Evolutionary conservation across 2,329 filamentous ascomycete species (phyloP).

Genomic region (Aspergillus niger): DNA sequence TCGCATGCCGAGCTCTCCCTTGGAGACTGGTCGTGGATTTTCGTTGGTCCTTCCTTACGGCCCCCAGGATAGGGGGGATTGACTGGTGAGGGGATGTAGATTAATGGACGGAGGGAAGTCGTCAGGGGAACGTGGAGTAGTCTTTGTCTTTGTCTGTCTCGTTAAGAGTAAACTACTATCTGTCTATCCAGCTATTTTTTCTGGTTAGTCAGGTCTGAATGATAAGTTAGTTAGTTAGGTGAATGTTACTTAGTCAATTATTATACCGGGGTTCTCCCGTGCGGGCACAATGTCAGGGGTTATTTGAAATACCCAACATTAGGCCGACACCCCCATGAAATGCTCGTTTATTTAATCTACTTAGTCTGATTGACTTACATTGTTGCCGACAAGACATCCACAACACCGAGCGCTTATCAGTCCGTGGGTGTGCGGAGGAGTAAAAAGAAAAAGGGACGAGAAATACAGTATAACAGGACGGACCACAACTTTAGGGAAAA

Average conservation of each 20-base stretch:
- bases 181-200: no score
- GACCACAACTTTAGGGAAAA: neutral
- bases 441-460: neutral
- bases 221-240: no score
- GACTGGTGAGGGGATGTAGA: no score
- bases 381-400: neutral
- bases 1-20: neutral
- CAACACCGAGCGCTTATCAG: neutral
- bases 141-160: no score
- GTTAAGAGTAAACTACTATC: no score
- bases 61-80: neutral
- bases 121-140: conserved; percentile 5
- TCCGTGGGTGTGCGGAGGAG: neutral
- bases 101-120: neutral
- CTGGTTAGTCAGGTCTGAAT: no score
- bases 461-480: neutral
- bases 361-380: neutral
- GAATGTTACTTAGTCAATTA: neutral
- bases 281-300: neutral
- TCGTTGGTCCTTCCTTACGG: neutral
- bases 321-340: neutral
- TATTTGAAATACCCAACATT: neutral
- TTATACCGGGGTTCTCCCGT: neutral
- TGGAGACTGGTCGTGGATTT: conserved; percentile 2
- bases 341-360: neutral